These are phyloP conservation scores for Colletotrichum tropicale DNA, from an alignment of 2,329 filamentous ascomycete genomes.

Conservation along the genomic window DNA sequence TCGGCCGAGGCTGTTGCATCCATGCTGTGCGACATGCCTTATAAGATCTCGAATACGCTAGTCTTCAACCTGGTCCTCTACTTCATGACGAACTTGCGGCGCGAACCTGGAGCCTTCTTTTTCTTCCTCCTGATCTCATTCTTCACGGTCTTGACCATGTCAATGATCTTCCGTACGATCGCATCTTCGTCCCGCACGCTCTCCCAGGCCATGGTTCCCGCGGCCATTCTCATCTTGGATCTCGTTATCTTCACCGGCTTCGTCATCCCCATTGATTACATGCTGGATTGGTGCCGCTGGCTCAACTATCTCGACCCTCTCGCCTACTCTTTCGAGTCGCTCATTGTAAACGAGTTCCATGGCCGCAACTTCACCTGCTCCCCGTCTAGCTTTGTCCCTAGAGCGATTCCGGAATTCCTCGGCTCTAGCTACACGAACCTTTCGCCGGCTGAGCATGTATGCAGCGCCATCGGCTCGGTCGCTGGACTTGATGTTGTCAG, in stretches of 20 bases:
- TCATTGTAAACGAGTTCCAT: conserved; percentile 86
- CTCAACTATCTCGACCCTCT: conserved; percentile 82
- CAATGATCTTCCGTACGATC: conserved; percentile 84
- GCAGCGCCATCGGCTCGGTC: conserved; percentile 62
- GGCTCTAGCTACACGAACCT: conserved; percentile 38
- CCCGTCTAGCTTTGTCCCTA: conserved; percentile 46
- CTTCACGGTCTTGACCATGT: conserved; percentile 76
- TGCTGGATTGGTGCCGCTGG: conserved; percentile 83
- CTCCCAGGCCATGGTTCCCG: conserved; percentile 66
- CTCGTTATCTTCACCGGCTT: conserved; percentile 77
- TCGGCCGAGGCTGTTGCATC: conserved; percentile 87
- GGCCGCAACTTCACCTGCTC: conserved; percentile 61
- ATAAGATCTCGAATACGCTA: conserved; percentile 77
- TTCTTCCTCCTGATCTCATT: conserved; percentile 83
- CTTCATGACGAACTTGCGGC: conserved; percentile 83
- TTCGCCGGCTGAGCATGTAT: conserved; percentile 50
- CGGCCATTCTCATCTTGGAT: conserved; percentile 65
- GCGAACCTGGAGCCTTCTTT: conserved; percentile 80
- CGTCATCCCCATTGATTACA: conserved; percentile 68
- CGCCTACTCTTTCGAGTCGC: conserved; percentile 78
- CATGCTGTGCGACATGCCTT: conserved; percentile 85
- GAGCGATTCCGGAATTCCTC: background rate
- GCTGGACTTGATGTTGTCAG: conserved; percentile 55
- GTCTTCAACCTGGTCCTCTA: conserved; percentile 83
- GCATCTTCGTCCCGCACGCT: conserved; percentile 76